Evolutionary conservation across 2,329 filamentous ascomycete genomes (phyloP).

Genomic region (Periconia sp.): DNA sequence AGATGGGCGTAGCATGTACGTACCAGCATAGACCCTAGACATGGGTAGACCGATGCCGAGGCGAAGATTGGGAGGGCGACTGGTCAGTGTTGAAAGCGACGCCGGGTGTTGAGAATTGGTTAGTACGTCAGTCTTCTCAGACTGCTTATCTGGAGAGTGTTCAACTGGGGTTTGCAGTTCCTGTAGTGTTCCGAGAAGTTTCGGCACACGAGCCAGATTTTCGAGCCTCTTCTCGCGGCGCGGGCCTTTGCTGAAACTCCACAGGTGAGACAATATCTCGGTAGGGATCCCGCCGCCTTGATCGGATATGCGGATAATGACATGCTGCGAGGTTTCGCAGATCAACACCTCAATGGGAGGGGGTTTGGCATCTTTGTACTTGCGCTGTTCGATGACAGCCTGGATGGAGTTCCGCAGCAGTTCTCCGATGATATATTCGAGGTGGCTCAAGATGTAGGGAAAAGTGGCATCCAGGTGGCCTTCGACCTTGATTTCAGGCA

Average conservation of each 20-base stretch:
- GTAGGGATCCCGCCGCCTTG: conserved; percentile 89
- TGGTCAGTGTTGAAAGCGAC: conserved; percentile 80
- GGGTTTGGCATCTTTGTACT: conserved; percentile 51
- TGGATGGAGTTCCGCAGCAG: conserved; percentile 93
- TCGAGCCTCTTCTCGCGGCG: conserved; percentile 74
- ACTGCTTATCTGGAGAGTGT: conserved; percentile 6
- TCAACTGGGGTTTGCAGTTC: conserved; percentile 62
- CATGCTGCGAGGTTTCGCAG: conserved; percentile 90
- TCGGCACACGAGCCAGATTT: conserved; percentile 83
- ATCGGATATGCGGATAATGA: conserved; percentile 95
- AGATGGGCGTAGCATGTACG: neutral
- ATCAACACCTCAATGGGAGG: conserved; percentile 92
- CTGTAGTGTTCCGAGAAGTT: conserved; percentile 90
- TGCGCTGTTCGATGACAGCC: conserved; percentile 78
- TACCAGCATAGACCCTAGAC: conserved; percentile 80
- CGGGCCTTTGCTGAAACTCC: conserved; percentile 96
- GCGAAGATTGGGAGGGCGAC: conserved; percentile 79
- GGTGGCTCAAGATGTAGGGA: conserved; percentile 91
- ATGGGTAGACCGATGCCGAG: conserved; percentile 93
- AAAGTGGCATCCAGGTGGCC: conserved; percentile 90
- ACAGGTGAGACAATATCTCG: conserved; percentile 83
- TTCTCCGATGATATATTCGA: conserved; percentile 97
- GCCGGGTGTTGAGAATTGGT: conserved; percentile 14
- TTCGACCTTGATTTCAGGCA: conserved; percentile 80
- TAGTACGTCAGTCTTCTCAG: too few species aligned